Base-by-base conservation (phyloP, 1,284 basidiomycete genomes). In the Trametes hirsuta region DNA sequence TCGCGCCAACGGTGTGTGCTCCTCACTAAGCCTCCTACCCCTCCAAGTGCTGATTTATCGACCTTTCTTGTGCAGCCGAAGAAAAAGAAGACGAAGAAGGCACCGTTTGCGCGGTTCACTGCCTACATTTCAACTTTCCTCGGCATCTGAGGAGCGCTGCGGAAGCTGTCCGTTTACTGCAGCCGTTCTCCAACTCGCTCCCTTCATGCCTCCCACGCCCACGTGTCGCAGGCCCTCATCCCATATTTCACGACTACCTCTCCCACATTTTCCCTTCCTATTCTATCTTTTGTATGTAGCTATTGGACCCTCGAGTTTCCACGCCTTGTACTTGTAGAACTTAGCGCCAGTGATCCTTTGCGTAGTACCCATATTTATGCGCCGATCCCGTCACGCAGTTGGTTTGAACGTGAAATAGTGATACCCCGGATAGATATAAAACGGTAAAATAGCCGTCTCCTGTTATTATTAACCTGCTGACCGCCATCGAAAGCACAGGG, bases 121-220 rank as follows among this genome's bases (percentile, higher is more conserved):
- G 67, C 70, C 48, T 70, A 72, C 61, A 63, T 72, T 35, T 70
- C 70, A 35, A 64, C 70, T 5, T 72, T 72, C 67, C 68, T 72
- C 56, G 69, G 69, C 15, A 58, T 71, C 44, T 71, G 61, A 67
- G 40, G 41, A 25, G 30, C 30, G 30, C 4, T 8, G 30, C 30
- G 30, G 30, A 30, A 8, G 30, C 30, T 30, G 8, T 30, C 8
- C 30, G 8, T 2, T 4, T 30, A 47, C 21, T 48, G 45, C 39
- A 40, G 15, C 40, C 47, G 41, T 45, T 37, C 36, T 22, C 41
- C 45, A 6, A 14, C 37, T 21, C 10, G 10, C 14, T 5, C 39
- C 3, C n/a, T 12, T 6, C 39, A 34, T 49, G 35, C 36, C 21
- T 41, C 25, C 49, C 15, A 12, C 9, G n/a, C 30, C 30, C 30